phyloP scores from a whole-genome alignment of 1,139 yeast genomes.

The Magnusiomyces ingens region DNA sequence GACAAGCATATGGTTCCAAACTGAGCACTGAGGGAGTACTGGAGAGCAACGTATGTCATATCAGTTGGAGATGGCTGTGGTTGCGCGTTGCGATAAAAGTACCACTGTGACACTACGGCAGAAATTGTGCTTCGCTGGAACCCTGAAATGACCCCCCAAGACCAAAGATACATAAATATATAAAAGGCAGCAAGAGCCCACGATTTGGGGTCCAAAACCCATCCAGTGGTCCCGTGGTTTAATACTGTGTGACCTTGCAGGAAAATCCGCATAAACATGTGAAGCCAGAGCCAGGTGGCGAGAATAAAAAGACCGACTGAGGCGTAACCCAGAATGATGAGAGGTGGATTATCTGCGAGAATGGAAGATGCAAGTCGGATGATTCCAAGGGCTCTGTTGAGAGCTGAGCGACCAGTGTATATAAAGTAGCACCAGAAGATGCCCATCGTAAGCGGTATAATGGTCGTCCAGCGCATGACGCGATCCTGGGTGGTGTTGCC shows the following conservation, averaged over 20 bases:
- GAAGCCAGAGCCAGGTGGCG: slow-evolving; percentile 34
- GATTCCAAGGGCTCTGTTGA: slow-evolving; percentile 35
- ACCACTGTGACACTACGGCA: slow-evolving; percentile 37
- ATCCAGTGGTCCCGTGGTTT: slow-evolving; percentile 24
- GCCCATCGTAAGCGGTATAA: slow-evolving; percentile 31
- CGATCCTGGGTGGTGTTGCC: slow-evolving; percentile 34
- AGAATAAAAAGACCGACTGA: slow-evolving; percentile 27
- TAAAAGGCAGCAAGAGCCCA: slow-evolving; percentile 35
- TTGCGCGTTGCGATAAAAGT: slow-evolving; percentile 30
- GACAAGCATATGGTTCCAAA: slow-evolving; percentile 37
- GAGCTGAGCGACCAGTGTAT: slow-evolving; percentile 29
- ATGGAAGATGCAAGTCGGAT: slow-evolving; percentile 34
- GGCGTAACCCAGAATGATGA: slow-evolving; percentile 29
- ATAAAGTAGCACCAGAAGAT: slow-evolving; percentile 31
- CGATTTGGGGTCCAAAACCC: slow-evolving; percentile 31
- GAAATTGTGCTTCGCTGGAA: slow-evolving; percentile 34
- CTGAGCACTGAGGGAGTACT: slow-evolving; percentile 29
- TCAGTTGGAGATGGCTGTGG: slow-evolving; percentile 23
- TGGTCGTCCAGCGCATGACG: slow-evolving; percentile 35
- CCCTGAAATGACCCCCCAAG: slow-evolving; percentile 38
- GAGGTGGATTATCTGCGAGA: slow-evolving; percentile 29
- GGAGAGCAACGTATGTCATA: slow-evolving; percentile 25
- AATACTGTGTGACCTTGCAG: slow-evolving; percentile 30
- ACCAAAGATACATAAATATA: slow-evolving; percentile 38
- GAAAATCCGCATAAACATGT: slow-evolving; percentile 34